A percentile compares a stretch with the other conserved stretches of the same genome.
These are phyloP conservation scores for Hevea brasiliensis DNA, from an alignment of 345 rosid genomes.

Conservation along the genomic window DNA sequence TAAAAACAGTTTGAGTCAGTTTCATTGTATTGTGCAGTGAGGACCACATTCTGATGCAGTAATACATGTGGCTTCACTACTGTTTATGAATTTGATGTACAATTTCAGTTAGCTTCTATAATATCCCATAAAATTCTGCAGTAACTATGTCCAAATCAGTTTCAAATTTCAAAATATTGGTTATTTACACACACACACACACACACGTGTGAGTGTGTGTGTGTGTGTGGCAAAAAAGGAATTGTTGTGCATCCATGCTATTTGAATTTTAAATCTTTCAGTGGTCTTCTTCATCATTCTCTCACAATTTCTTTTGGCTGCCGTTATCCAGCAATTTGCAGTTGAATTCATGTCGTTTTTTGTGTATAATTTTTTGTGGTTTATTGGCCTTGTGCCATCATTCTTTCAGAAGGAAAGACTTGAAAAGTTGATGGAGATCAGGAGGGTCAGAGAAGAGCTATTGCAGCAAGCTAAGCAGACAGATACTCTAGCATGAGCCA, in stretches of 20 bases:
- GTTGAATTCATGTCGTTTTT: background rate
- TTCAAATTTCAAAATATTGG: background rate
- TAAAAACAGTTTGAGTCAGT: too few species aligned
- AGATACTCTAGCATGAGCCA: conserved; percentile 44
- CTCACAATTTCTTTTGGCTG: too few species aligned
- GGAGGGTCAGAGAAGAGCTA: conserved; percentile 56
- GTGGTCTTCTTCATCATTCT: background rate
- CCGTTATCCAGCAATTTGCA: background rate
- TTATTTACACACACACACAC: too few species aligned
- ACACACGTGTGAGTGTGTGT: too few species aligned
- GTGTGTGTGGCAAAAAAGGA: background rate
- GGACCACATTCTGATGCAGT: background rate
- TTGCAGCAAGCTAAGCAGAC: conserved; percentile 44
- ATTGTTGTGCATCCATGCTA: background rate
- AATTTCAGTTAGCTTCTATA: too few species aligned
- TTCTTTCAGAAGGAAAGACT: conserved; percentile 51
- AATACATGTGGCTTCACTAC: too few species aligned
- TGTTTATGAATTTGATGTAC: too few species aligned
- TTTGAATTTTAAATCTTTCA: background rate
- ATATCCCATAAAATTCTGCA: too few species aligned
- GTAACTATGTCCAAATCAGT: background rate
- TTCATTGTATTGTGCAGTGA: too few species aligned
- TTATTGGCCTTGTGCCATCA: background rate
- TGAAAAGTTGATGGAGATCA: conserved; percentile 62
- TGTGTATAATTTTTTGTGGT: background rate